Evolutionary conservation across 306 rosid genomes (phyloP), one percentile per base, ranked within the genome.

Genomic region (Ceratonia siliqua): DNA sequence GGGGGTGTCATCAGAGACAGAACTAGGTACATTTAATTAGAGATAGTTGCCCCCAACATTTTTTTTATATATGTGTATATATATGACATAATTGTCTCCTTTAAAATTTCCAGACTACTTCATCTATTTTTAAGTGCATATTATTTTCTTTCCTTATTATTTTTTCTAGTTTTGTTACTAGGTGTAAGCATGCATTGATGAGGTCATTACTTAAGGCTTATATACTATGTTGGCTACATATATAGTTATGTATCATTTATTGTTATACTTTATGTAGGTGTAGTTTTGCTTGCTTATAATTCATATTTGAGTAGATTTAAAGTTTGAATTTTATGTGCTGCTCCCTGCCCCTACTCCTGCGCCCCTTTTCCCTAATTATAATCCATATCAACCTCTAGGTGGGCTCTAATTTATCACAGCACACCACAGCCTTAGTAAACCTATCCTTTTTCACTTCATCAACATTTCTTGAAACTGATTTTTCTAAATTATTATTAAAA

Each of bases 121-220:
- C n/a, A n/a, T n/a, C n/a, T n/a, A n/a, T n/a, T n/a, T n/a, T n/a
- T n/a, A n/a, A n/a, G n/a, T n/a, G n/a, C n/a, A n/a, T n/a, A n/a
- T n/a, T n/a, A n/a, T n/a, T n/a, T n/a, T n/a, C n/a, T n/a, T n/a
- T n/a, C n/a, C n/a, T n/a, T n/a, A n/a, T n/a, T n/a, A n/a, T n/a
- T n/a, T n/a, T n/a, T n/a, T n/a, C n/a, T n/a, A n/a, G n/a, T n/a
- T n/a, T n/a, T n/a, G n/a, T n/a, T n/a, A n/a, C n/a, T n/a, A n/a
- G n/a, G n/a, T n/a, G n/a, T n/a, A n/a, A n/a, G 53, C 75, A 14
- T 14, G 38, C 52, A 54, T 11, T 52, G 45, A 30, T 17, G 32
- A 65, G 66, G 58, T 66, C 32, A 42, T 65, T 20, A 27, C 46
- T 63, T 17, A n/a, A 48, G 36, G 18, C 48, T 32, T 58, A n/a